Evolutionary conservation across 2,329 filamentous ascomycete genomes (phyloP).

Genomic region (Metarhizium brunneum): DNA sequence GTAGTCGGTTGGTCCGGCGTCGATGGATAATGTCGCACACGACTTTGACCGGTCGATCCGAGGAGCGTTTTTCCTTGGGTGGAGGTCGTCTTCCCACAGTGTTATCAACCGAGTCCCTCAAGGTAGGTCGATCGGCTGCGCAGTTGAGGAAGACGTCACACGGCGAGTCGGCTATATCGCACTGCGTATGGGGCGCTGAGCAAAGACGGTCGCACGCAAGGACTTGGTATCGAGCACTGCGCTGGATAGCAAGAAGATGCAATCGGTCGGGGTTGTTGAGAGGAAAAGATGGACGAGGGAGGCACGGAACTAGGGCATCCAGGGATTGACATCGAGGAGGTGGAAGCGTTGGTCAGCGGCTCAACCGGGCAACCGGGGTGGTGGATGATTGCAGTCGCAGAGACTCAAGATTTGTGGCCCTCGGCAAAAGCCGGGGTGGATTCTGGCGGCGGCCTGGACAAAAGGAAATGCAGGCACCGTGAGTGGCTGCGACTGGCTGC

Average conservation of each 20-base stretch:
- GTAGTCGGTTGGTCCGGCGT: neutral
- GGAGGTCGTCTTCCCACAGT: neutral
- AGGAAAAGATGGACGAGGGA: neutral
- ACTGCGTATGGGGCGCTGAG: neutral
- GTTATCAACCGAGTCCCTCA: neutral
- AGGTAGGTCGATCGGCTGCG: neutral
- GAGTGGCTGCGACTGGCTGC: constrained; percentile 1
- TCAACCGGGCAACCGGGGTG: neutral
- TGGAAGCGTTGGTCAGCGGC: neutral
- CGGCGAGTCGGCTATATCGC: neutral
- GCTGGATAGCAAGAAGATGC: neutral
- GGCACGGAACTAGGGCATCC: neutral
- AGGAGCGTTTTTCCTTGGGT: neutral
- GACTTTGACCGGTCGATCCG: neutral
- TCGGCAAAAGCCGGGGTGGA: constrained; percentile 16
- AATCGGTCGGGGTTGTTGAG: neutral
- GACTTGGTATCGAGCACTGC: neutral
- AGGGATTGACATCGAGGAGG: neutral
- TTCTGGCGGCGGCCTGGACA: neutral
- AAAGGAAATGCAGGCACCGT: neutral
- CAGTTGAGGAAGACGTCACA: neutral
- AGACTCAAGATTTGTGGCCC: neutral
- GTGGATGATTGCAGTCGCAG: neutral
- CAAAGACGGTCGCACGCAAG: neutral
- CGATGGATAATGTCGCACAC: neutral